Percentiles rank a stretch among this genome's conserved stretches.
Evolutionary conservation across 108 stramenopile species (phyloP).

Genomic region (Pseudonitzschia delicatissima): DNA sequence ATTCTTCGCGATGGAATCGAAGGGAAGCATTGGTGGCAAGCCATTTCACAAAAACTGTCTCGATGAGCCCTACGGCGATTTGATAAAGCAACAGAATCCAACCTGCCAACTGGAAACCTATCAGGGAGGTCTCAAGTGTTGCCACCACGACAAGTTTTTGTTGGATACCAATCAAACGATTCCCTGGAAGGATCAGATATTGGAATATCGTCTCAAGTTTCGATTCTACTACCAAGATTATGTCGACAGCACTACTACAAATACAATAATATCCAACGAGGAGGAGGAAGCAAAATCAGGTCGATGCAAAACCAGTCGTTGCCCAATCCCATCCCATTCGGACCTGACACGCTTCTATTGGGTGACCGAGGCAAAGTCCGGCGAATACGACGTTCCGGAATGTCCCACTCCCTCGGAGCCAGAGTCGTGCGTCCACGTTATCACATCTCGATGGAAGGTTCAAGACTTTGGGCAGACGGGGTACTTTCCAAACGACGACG

Average conservation of each 20-base stretch:
- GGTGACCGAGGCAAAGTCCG: constrained; percentile 26
- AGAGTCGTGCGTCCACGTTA: constrained; percentile 36
- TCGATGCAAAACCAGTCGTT: background rate
- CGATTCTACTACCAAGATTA: constrained; percentile 46
- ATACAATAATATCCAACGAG: background rate
- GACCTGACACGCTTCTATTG: constrained; percentile 30
- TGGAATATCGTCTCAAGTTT: constrained; percentile 41
- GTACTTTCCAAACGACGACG: too few relatives aligned
- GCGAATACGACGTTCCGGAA: constrained; percentile 40
- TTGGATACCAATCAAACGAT: constrained; percentile 36
- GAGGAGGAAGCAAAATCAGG: background rate
- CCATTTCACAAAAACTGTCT: constrained; percentile 27
- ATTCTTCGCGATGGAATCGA: constrained; percentile 28
- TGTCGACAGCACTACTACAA: background rate
- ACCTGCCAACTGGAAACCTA: constrained; percentile 38
- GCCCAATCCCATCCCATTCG: constrained; percentile 28
- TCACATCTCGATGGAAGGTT: constrained; percentile 36
- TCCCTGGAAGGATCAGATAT: constrained; percentile 36
- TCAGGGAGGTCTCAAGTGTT: constrained; percentile 32
- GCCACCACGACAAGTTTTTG: constrained; percentile 28
- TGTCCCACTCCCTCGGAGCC: constrained; percentile 27
- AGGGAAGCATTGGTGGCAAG: constrained; percentile 31
- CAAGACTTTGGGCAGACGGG: constrained; percentile 17
- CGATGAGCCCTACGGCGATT: constrained; percentile 26
- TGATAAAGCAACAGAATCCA: constrained; percentile 33